These are phyloP conservation scores for Agaricus subrufescens DNA, from an alignment of 768 basidiomycete species.

Conservation along the genomic window DNA sequence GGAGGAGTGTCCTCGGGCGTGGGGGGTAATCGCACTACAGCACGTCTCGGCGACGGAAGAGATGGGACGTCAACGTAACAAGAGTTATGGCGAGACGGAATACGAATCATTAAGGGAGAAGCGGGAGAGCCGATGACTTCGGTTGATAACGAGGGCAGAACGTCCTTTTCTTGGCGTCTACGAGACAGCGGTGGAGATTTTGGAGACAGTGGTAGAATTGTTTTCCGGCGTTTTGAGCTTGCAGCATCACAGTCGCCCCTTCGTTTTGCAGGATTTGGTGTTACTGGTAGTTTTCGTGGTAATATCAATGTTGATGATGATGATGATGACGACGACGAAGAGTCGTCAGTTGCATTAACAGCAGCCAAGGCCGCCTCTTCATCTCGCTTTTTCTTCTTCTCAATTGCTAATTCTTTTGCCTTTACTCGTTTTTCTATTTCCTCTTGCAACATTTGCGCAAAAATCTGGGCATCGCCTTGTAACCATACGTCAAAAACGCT, in stretches of 20 bases:
- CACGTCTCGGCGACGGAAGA: background rate
- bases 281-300: background rate
- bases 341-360: constrained; percentile 11
- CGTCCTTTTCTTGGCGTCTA: background rate
- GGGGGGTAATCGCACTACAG: background rate
- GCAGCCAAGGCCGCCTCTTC: constrained; percentile 31
- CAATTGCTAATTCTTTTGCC: constrained; percentile 48
- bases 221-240: constrained; percentile 7
- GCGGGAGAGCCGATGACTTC: background rate
- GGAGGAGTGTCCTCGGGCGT: constrained; percentile 12
- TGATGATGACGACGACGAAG: background rate
- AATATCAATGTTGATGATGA: too few relatives aligned
- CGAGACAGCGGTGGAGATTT: constrained; percentile 2
- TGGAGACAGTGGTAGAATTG: constrained; percentile 3
- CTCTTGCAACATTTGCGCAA: constrained; percentile 55
- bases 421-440: constrained; percentile 53
- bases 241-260: background rate
- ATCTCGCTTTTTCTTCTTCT: constrained; percentile 55
- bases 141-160: background rate
- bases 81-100: constrained; percentile 4
- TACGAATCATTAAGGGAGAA: constrained; percentile 3
- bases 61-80: background rate
- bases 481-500: constrained; percentile 89
- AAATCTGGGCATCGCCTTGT: constrained; percentile 81
- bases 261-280: constrained; percentile 5